Evolutionary conservation across 352 stramenopile genomes (phyloP), one percentile per base, ranked within the genome.

Genomic region (Globisporangium middletonii): DNA sequence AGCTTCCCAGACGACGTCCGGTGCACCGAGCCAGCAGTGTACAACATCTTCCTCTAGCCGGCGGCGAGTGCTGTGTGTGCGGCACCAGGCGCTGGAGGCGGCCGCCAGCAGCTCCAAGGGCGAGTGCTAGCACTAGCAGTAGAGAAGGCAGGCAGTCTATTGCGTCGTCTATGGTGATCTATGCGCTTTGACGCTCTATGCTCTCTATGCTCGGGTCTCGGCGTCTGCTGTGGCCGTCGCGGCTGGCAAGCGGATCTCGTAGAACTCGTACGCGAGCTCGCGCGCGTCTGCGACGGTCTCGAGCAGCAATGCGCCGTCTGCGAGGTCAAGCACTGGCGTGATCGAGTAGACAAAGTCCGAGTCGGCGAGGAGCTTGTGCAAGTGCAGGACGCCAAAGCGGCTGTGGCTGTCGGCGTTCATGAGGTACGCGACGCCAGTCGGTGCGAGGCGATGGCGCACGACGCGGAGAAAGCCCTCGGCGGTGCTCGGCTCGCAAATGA

Each of bases 331-430:
- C 6, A 92, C 82, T 23, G 77, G 77, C 12, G 81, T 91, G 57
- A 94, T 89, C 38, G 50, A 76, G 65, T 77, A 93, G 18, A 66
- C 62, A n/a, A 93, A 64, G 41, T 93, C 75, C 19, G 78, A 81
- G 26, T 70, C 50, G 6, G 77, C 68, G 26, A 95, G 68, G 19
- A 89, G 57, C 19, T 79, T 67, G 53, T 92, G 83, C 7, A 95
- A 58, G 35, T 92, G 83, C 7, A 68, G 59, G 30, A 95, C 83
- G 27, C 85, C 85, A 51, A 95, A 95, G 50, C 85, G 83, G 53
- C 85, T 95, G 64, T 95, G 85, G 53, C 79, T 87, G 63, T 91
- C 85, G 27, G 85, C 85, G 61, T 95, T 95, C 65, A 95, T 87
- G 49, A 95, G 76, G 65, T 92, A 94, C 41, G 82, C 82, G 55